These are phyloP conservation scores for Citrus reticulata DNA, from an alignment of 345 rosid species.

Conservation along the genomic window DNA sequence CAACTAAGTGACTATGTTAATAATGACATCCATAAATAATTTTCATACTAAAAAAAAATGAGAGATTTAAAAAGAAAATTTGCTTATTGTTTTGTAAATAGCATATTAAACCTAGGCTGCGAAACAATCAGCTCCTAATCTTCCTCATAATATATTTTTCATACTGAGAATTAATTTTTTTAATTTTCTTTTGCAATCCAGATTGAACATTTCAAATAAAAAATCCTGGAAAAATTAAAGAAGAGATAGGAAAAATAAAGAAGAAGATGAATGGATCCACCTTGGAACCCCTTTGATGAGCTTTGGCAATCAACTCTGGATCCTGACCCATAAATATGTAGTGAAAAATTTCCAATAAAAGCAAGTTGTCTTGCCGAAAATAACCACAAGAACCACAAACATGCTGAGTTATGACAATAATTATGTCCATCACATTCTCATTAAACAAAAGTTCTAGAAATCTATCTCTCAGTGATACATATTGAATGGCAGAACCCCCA, in stretches of 20 bases:
- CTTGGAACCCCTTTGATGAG: conserved; percentile 44
- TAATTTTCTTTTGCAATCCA: not conserved
- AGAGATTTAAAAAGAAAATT: not conserved
- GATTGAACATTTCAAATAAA: not conserved
- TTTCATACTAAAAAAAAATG: not conserved
- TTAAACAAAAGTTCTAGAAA: conserved; percentile 71
- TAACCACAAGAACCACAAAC: conserved; percentile 45
- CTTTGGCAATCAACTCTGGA: conserved; percentile 60
- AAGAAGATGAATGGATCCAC: conserved; percentile 22
- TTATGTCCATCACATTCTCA: conserved; percentile 81
- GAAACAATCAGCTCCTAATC: not conserved
- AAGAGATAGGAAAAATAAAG: not conserved
- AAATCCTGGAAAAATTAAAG: not conserved
- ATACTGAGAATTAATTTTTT: not conserved
- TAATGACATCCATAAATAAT: not conserved
- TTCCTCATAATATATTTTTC: not conserved
- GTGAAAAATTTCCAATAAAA: conserved; percentile 70
- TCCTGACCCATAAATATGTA: conserved; percentile 76
- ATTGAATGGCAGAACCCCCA: conserved; percentile 59
- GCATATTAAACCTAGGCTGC: not conserved
- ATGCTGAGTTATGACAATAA: conserved; percentile 64
- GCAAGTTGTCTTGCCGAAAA: conserved; percentile 81
- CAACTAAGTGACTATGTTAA: not conserved
- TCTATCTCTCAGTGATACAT: conserved; percentile 69
- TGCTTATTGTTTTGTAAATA: not conserved